These are phyloP conservation scores for Rhododendron ovatum DNA, from an alignment of 148 eudicot species.

Conservation along the genomic window DNA sequence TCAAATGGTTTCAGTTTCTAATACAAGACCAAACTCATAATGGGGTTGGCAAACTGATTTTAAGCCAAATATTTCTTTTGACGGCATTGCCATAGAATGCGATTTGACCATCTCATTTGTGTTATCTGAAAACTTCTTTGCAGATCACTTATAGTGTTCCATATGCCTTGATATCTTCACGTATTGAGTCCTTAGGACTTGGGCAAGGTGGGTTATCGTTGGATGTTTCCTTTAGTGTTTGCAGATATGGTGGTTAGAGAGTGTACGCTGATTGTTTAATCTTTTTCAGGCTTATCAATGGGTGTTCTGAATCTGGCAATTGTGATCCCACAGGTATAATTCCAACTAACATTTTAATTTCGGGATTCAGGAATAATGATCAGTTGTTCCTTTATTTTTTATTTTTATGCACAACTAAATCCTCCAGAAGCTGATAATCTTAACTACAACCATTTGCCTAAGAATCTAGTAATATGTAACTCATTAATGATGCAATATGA, in stretches of 20 bases:
- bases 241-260: conserved; percentile 8
- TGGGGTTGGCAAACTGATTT: conserved; percentile 4
- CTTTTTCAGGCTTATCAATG: conserved; percentile 81
- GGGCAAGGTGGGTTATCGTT: conserved; percentile 65
- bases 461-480: not conserved
- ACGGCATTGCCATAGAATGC: not conserved
- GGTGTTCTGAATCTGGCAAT: conserved; percentile 94
- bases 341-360: not conserved
- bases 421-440: not conserved
- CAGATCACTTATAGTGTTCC: conserved; percentile 98
- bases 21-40: not conserved
- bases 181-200: conserved; percentile 77
- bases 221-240: not conserved
- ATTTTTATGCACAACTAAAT: not conserved
- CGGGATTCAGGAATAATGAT: not conserved
- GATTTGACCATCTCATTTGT: not conserved
- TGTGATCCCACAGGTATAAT: conserved; percentile 78
- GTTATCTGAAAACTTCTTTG: conserved; percentile 17
- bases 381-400: not conserved
- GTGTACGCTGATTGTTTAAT: conserved; percentile 7
- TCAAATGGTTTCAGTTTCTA: not conserved
- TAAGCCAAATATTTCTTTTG: not conserved
- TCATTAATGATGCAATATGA: not conserved
- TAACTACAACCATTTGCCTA: not conserved
- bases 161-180: conserved; percentile 81